phyloP scores from a whole-genome alignment of 768 basidiomycete genomes.

The Macrolepiota dolichaula region DNA sequence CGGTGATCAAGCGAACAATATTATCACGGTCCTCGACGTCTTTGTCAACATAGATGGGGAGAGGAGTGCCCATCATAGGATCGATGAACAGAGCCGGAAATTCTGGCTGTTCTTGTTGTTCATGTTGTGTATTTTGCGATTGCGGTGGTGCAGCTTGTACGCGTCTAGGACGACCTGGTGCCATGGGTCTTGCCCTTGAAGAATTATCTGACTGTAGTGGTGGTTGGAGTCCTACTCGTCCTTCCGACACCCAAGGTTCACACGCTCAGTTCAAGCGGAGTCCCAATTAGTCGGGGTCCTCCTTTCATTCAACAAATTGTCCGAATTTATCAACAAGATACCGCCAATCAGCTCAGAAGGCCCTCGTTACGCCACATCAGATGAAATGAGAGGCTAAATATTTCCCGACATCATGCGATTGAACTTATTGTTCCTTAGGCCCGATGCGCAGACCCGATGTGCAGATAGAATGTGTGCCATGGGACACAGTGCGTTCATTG shows the following conservation, averaged over 20 bases:
- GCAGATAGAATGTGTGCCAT: not conserved
- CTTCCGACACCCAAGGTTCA: slow-evolving; percentile 13
- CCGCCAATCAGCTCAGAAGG: not conserved
- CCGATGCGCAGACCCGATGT: not conserved
- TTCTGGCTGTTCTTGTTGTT: slow-evolving; percentile 27
- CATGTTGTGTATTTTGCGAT: slow-evolving; percentile 26
- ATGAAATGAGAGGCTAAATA: not conserved
- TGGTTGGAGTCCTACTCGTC: slow-evolving; percentile 44
- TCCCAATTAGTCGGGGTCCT: slow-evolving; percentile 9
- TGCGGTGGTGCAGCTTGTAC: slow-evolving; percentile 22
- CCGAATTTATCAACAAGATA: not conserved
- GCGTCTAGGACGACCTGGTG: slow-evolving; percentile 56
- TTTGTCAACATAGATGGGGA: slow-evolving; percentile 76
- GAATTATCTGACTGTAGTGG: slow-evolving; percentile 34
- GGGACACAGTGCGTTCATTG: not conserved
- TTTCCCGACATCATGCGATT: not conserved
- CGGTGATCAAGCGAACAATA: slow-evolving; percentile 62
- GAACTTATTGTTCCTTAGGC: no score
- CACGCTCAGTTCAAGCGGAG: slow-evolving; percentile 18
- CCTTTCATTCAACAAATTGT: not conserved
- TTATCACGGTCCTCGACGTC: slow-evolving; percentile 70
- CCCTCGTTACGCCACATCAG: not conserved
- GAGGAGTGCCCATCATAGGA: slow-evolving; percentile 75
- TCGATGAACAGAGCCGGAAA: slow-evolving; percentile 60
- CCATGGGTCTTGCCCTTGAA: slow-evolving; percentile 67